Evolutionary conservation across 768 basidiomycete genomes (phyloP).

Genomic region (Suillus subalutaceus): DNA sequence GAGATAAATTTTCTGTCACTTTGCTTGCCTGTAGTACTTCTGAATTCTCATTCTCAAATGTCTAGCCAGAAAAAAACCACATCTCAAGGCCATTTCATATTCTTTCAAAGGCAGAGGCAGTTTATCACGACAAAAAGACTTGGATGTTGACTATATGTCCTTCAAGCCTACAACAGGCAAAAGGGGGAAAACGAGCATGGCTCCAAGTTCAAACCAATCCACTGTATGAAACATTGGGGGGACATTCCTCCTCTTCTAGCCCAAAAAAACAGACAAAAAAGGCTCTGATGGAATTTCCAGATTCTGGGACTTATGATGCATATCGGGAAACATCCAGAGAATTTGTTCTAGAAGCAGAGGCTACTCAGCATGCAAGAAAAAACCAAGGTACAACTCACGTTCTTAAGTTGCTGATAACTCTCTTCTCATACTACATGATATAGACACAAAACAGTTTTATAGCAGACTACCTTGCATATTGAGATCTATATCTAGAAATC

Average conservation of each 20-base stretch:
- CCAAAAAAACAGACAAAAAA: background rate
- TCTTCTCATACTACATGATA: background rate
- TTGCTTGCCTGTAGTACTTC: background rate
- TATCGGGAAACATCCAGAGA: background rate
- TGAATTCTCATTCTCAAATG: background rate
- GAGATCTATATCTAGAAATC: background rate
- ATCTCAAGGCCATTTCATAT: background rate
- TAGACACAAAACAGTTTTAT: slow-evolving; percentile 12
- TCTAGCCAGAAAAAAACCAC: background rate
- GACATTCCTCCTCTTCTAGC: background rate
- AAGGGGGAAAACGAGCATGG: background rate
- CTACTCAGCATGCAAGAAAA: slow-evolving; percentile 3
- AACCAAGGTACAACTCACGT: background rate
- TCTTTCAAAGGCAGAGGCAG: slow-evolving; percentile 3
- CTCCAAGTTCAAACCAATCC: background rate
- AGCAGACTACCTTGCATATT: slow-evolving; percentile 5
- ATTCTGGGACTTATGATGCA: background rate
- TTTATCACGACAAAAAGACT: background rate
- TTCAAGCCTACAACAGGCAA: background rate
- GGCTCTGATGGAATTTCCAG: background rate
- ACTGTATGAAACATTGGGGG: background rate
- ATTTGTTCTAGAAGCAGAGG: background rate
- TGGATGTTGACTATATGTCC: background rate
- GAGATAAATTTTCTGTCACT: background rate
- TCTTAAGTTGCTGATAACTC: background rate